These are phyloP conservation scores for Metschnikowia peoriensis DNA, from an alignment of 805 yeast genomes.

Conservation along the genomic window DNA sequence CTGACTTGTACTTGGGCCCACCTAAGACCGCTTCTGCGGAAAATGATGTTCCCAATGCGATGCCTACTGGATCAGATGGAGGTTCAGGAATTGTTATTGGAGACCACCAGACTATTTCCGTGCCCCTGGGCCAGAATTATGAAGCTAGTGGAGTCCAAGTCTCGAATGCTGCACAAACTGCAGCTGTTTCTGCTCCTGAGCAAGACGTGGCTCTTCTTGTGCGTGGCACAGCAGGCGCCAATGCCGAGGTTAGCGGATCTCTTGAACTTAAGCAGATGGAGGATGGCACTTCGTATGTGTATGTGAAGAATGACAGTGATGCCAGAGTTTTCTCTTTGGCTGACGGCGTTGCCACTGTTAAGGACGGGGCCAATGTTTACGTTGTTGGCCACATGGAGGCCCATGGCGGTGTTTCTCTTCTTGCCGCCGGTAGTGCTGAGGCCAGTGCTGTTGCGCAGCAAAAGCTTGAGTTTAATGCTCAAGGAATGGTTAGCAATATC, in stretches of 20 bases:
- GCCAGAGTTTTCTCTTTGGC: slow-evolving; percentile 2
- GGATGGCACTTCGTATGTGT: slow-evolving; percentile 1
- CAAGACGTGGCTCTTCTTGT: slow-evolving; percentile 7
- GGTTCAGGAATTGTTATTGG: neutral
- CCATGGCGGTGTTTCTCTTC: slow-evolving; percentile 7
- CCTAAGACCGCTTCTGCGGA: neutral
- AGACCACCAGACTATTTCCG: neutral
- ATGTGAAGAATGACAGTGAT: slow-evolving; percentile 1
- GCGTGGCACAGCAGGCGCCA: slow-evolving; percentile 1
- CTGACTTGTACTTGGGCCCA: too few species aligned
- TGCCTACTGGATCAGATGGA: too few species aligned
- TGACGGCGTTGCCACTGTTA: slow-evolving; percentile 6
- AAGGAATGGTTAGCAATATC: slow-evolving; percentile 8
- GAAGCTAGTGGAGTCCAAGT: neutral
- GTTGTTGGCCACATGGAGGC: slow-evolving; percentile 10
- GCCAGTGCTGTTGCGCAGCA: slow-evolving; percentile 5
- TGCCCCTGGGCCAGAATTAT: neutral
- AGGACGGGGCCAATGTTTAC: neutral
- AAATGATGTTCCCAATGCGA: neutral
- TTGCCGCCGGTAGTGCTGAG: slow-evolving; percentile 5
- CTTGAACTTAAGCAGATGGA: slow-evolving; percentile 5
- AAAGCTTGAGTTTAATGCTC: slow-evolving; percentile 7
- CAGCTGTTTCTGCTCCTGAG: too few species aligned
- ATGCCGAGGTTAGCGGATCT: slow-evolving; percentile 1
- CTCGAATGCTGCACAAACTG: too few species aligned